A percentile compares a stretch with the other conserved stretches of the same genome.
Conservation (phyloP, 768 basidiomycete species). For the Clitopilus hobsonii region DNA sequence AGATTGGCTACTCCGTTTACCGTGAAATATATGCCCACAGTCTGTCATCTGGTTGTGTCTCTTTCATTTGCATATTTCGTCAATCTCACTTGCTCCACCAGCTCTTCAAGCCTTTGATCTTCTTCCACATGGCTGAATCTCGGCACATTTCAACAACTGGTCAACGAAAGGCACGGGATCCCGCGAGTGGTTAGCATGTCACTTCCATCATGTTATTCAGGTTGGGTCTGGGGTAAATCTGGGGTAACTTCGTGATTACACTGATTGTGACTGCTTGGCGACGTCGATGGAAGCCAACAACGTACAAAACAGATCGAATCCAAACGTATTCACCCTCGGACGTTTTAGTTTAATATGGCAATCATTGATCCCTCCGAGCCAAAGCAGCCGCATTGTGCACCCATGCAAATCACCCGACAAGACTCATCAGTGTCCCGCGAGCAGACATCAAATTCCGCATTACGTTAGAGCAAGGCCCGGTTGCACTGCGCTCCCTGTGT, state of each 20-base stretch:
- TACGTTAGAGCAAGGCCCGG: neutral
- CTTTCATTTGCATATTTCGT: neutral
- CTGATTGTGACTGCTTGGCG: neutral
- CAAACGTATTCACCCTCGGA: too few relatives aligned
- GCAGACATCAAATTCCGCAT: neutral
- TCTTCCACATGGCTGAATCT: neutral
- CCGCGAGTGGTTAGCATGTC: neutral
- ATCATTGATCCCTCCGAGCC: too few relatives aligned
- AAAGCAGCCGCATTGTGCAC: too few relatives aligned
- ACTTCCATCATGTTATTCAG: neutral
- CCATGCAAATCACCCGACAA: neutral
- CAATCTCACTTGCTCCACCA: neutral
- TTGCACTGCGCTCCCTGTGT: neutral
- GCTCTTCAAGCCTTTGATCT: neutral
- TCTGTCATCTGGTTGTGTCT: neutral
- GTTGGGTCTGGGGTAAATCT: constrained; percentile 4
- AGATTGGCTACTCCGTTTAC: neutral
- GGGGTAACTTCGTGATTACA: constrained; percentile 3
- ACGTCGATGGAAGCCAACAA: neutral
- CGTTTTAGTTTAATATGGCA: neutral
- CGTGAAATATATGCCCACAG: neutral
- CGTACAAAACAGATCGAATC: neutral
- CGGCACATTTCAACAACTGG: neutral
- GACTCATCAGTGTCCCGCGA: neutral
- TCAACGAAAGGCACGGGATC: neutral